Evolutionary conservation across 1,284 basidiomycete genomes (phyloP), one percentile per base, ranked within the genome.

Genomic region (Cutaneotrichosporon sp.): DNA sequence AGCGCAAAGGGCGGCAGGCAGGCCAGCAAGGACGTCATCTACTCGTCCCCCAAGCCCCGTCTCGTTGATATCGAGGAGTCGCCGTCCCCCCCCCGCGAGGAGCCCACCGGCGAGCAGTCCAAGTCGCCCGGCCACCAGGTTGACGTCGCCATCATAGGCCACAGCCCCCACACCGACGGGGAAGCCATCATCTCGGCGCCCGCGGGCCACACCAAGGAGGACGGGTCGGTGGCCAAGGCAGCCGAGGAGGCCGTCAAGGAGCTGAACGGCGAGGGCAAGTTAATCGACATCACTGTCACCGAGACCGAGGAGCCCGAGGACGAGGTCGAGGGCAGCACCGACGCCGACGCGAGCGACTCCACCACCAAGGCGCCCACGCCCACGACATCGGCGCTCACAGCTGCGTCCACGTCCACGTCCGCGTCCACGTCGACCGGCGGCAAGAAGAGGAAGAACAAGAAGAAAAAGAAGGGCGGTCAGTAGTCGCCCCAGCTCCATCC

Each of bases 391-490:
- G 47, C 45, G 25, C 14, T 11, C 11, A n/a, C n/a, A n/a, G n/a
- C n/a, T n/a, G 50, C n/a, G 22, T 18, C 33, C 9, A 22, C n/a
- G 29, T 18, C 50, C 7, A 14, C 34, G 11, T 50, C 52, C 27
- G 55, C 55, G 56, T 45, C 45, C 13, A 42, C 16, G 7, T 4
- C 38, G 38, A n/a, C 38, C 18, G 18, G 18, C 16, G 18, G 18
- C 18, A 42, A 42, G 38, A 57, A 57, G 46, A 60, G 54, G 58
- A 55, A 49, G 43, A 59, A 56, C 50, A 63, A 59, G 58, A 51
- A 54, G 29, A 60, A 53, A 34, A 53, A 53, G 51, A 53, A 60
- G 62, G 53, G 53, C 31, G 57, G 57, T 55, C 59, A 59, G 57
- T 60, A 55, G 47, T 31, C 18, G 25, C 14, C 47, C 18, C n/a